Base-by-base conservation (phyloP, 108 stramenopile species). In the Mayamaea pseudoterrestris region DNA sequence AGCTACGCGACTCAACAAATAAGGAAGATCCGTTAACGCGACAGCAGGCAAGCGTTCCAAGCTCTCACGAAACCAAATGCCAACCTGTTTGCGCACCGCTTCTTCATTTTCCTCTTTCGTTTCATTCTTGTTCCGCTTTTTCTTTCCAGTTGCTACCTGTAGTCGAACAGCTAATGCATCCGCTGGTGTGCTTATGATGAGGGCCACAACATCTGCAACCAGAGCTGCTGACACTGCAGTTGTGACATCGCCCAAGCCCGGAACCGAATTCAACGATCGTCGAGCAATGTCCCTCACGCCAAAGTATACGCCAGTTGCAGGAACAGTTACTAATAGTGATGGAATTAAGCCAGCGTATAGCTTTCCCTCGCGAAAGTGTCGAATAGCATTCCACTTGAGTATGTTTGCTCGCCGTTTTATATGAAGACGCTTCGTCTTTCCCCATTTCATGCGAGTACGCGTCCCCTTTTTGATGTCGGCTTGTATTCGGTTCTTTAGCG, bases 261-360 rank as follows among this genome's bases (percentile, higher is more conserved):
- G 58, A 29, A 47, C 60, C 24, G 42, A 51, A 5, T 34, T 32
- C n/a, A 90, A 44, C 21, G 58, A 40, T 30, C 83, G 62, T 37
- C 71, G 69, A 12, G 68, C 60, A 21, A 90, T 73, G 39, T 90
- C 88, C 35, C 78, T 69, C 14, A 74, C 64, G 8, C 88, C 88
- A 35, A 72, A 80, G 36, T 82, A 90, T 21, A 83, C 60, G 3
- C 88, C 88, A 17, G 83, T 81, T 3, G 83, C 78, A 6, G 88
- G 88, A 4, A 76, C 83, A 13, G 80, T 62, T 7, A 84, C 50
- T 2, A 90, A 57, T 35, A 90, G 55, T 1, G 88, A 48, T 26
- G 80, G 83, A 11, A 72, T 26, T 3, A 84, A 42, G 14, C 88
- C 88, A 14, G 78, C 76, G 50, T 80, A 90, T 32, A 79, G 50